Evolutionary conservation across 106 monocot species (phyloP).

Genomic region (Amphibolis antarctica): DNA sequence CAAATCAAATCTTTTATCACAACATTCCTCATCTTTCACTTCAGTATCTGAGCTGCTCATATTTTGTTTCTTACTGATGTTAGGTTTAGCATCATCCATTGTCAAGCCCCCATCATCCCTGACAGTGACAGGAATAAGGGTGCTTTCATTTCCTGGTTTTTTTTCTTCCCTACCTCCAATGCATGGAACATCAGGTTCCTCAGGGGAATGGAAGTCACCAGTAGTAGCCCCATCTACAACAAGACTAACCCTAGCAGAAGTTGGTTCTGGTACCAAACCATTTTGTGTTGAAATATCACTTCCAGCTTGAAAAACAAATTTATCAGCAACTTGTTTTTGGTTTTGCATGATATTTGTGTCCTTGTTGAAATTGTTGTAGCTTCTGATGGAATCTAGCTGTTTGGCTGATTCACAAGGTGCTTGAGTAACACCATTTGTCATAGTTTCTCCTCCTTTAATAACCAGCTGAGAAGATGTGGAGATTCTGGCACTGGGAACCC

Average conservation of each 20-base stretch:
- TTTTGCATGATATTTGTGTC: conserved; percentile 6
- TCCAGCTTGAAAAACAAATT: conserved; percentile 3
- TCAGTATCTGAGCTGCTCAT: conserved; percentile 20
- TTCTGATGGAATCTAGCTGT: neutral
- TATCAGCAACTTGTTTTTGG: conserved; percentile 18
- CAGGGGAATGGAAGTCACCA: conserved; percentile 2
- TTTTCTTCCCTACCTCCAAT: conserved; percentile 15
- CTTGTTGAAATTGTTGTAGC: neutral
- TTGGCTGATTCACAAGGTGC: neutral
- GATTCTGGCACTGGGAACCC: conserved; percentile 8
- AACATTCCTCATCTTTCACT: conserved; percentile 32
- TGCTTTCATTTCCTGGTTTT: conserved; percentile 1
- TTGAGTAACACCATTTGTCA: conserved; percentile 16
- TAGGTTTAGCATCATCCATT: conserved; percentile 12
- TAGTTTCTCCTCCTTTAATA: conserved; percentile 17
- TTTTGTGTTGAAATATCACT: conserved; percentile 5
- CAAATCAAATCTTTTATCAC: conserved; percentile 8
- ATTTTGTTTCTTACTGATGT: conserved; percentile 12
- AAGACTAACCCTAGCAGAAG: neutral
- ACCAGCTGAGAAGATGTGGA: conserved; percentile 6
- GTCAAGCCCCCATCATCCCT: conserved; percentile 13
- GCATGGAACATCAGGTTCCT: neutral
- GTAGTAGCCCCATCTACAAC: conserved; percentile 7
- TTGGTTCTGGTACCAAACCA: conserved; percentile 11
- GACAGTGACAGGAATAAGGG: conserved; percentile 1